Base-by-base conservation (phyloP, 2,329 filamentous ascomycete genomes). In the Stylonectria norvegica region DNA sequence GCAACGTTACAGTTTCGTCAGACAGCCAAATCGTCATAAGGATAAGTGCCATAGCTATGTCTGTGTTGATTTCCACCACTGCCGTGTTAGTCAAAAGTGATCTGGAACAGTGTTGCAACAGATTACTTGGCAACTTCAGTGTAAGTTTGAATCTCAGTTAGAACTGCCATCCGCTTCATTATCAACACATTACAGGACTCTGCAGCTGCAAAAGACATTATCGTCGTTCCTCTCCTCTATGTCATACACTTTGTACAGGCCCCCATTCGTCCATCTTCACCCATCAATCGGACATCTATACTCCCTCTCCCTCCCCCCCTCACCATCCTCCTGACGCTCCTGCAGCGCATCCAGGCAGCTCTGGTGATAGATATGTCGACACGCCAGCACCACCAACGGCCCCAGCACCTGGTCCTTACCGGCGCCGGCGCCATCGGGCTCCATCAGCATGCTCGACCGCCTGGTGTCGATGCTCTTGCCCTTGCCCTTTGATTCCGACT, bases 341-440 rank as follows among this genome's bases (percentile, higher is more conserved):
- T 79, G 78, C 50, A 84, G 62, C 43, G 78, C 74, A 58, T 91
- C 86, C 27, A 86, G 67, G 57, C 83, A 89, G 18, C 67, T 70
- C 58, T 81, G 73, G 65, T 87, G 83, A 54, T 84, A 86, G 14
- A 85, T 78, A 61, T 87, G 83, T 40, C 83, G 72, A 59, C 83
- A 87, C 16, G 82, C 83, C 53, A 87, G 66, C 34, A 87, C 75
- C 8, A 86, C 79, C 37, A 87, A 60, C 30, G 80, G 73, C 7
- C 81, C 84, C 14, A 84, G 70, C n/a, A 75, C 66, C 34, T 74
- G 75, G 45, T 76, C 63, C 45, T 57, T 62, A 30, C 47, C 46
- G 11, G 40, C 42, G 5, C 28, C 36, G 22, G 38, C 42, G 12
- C 38, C 48, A 20, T 47, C 50, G 8, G 61, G 60, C 54, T 61